Evolutionary conservation across 306 rosid genomes (phyloP).

Genomic region (Boehmeria nivea): DNA sequence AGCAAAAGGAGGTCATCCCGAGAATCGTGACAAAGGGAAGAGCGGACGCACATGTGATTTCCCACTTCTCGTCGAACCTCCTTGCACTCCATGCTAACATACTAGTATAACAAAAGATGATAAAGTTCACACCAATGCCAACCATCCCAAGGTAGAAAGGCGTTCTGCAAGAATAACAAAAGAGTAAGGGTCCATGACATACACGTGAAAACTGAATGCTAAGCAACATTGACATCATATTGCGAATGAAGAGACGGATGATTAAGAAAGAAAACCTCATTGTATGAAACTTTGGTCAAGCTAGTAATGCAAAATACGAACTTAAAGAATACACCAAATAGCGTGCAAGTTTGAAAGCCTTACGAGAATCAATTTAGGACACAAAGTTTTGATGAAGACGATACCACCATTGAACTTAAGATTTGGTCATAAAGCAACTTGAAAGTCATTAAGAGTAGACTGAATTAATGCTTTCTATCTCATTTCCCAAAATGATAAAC

Average conservation of each 20-base stretch:
- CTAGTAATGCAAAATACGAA: too few species aligned
- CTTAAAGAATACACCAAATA: neutral
- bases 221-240: too few species aligned
- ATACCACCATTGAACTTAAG: neutral
- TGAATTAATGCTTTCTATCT: neutral
- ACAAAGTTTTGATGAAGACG: neutral
- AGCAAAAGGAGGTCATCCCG: conserved; percentile 81
- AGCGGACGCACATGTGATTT: conserved; percentile 60
- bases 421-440: neutral
- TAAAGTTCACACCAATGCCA: conserved; percentile 58
- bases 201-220: neutral
- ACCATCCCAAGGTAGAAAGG: conserved; percentile 88
- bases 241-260: too few species aligned
- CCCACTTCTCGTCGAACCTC: conserved; percentile 90
- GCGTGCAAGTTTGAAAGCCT: neutral
- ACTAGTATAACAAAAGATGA: conserved; percentile 76
- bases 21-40: conserved; percentile 71
- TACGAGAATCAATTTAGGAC: neutral
- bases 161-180: conserved; percentile 56
- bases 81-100: conserved; percentile 63
- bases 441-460: neutral
- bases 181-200: conserved; percentile 11
- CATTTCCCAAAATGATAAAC: too few species aligned
- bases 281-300: too few species aligned
- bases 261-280: too few species aligned